Base-by-base conservation (phyloP, 1,284 basidiomycete genomes). In the Stygiomarasmius scandens region DNA sequence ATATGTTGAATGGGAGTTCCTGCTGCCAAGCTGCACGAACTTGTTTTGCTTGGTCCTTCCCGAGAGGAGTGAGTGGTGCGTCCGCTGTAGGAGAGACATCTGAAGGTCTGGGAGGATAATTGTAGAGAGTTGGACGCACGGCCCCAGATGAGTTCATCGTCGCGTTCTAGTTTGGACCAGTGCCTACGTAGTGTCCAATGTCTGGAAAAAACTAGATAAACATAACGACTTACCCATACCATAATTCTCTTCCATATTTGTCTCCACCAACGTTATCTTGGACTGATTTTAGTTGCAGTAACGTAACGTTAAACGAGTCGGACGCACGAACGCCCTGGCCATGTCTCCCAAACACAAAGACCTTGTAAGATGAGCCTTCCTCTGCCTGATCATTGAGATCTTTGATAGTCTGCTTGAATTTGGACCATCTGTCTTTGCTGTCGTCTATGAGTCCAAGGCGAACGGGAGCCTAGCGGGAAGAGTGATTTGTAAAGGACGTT, bases 61-160 rank as follows among this genome's bases (percentile, higher is more conserved):
- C 93, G 2, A 86, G 67, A 0, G 76, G 69, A 0, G 93, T 95
- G 25, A 95, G 81, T 27, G 81, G 77, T 0, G 93, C 84, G 68
- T 95, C 93, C 14, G 93, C 89, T 84, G 38, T 44, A 49, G 45
- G 20, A n/a, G 34, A 32, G 50, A 24, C n/a, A n/a, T n/a, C n/a
- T n/a, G n/a, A 23, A 14, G 27, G 25, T 46, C 45, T 48, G 44
- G 24, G 36, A 50, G 2, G n/a, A 41, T 9, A 41, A 41, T 12
- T 4, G 38, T 6, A 41, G 5, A 16, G 38, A 19, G 8, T 44
- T 32, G 36, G 19, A 82, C 87, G 65, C 66, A 87, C 87, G 92
- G 34, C 92, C 92, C 92, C 93, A 95, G 0, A 75, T 78, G 10
- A 93, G 74, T 55, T 89, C 81, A 12, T 77, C 89, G 64, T 96